Evolutionary conservation across 108 stramenopile genomes (phyloP).

Genomic region (Skeletonema tropicum): DNA sequence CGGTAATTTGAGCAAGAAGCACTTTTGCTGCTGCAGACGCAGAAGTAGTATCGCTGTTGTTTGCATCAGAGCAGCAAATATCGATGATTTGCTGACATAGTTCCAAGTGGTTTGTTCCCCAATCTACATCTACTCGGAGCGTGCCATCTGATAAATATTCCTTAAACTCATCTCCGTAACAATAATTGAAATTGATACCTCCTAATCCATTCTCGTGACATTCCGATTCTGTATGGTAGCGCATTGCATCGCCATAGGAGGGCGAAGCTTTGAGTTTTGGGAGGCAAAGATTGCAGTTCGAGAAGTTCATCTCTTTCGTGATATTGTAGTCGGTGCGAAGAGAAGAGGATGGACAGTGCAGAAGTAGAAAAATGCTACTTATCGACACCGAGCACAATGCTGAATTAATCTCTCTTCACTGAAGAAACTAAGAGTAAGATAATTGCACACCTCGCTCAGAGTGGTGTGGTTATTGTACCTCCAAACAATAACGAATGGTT

Average conservation of each 20-base stretch:
- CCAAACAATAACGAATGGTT: too few species aligned
- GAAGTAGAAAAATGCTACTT: too few species aligned
- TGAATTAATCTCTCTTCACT: too few species aligned
- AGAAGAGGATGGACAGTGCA: too few species aligned
- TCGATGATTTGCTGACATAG: neutral
- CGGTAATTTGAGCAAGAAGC: neutral
- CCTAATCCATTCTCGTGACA: neutral
- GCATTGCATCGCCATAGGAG: constrained; percentile 35
- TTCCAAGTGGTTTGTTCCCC: neutral
- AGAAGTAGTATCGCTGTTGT: neutral
- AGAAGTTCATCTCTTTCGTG: neutral
- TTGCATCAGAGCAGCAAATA: neutral
- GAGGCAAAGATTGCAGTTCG: constrained; percentile 29
- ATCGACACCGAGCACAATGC: too few species aligned
- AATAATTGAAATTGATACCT: too few species aligned
- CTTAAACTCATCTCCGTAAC: neutral
- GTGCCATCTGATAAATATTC: constrained; percentile 1
- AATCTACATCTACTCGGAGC: constrained; percentile 6
- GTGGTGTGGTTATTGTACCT: too few species aligned
- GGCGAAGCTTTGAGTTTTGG: constrained; percentile 23
- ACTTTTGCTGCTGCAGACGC: too few species aligned
- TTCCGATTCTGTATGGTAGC: constrained; percentile 27
- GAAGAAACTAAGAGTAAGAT: too few species aligned
- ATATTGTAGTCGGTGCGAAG: too few species aligned
- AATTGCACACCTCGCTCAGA: too few species aligned